These are phyloP conservation scores for Umbilicus rupestris DNA, from an alignment of 164 flowering plant genomes.

Conservation along the genomic window DNA sequence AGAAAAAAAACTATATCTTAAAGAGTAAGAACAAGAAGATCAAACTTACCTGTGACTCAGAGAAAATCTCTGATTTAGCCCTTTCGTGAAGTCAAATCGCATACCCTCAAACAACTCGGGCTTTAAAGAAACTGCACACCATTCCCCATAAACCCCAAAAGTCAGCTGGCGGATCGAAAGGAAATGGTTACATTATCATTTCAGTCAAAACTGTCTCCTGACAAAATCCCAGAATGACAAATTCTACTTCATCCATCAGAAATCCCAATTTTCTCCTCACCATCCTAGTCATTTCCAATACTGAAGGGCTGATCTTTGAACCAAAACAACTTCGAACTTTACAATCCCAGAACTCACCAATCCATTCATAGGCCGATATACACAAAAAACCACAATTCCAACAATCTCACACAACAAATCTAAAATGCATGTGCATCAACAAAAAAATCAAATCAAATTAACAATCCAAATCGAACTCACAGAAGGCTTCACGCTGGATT, in stretches of 20 bases:
- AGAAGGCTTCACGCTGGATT: conserved; percentile 76
- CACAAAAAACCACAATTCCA: background rate
- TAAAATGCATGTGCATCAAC: background rate
- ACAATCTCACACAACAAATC: background rate
- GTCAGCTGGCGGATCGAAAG: background rate
- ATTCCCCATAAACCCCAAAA: conserved; percentile 1
- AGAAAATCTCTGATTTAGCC: conserved; percentile 67
- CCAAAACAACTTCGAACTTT: too few relatives aligned
- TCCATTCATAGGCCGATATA: background rate
- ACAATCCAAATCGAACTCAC: conserved; percentile 28
- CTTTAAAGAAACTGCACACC: conserved; percentile 75
- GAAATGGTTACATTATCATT: too few relatives aligned
- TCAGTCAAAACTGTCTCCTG: background rate
- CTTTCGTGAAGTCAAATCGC: conserved; percentile 87
- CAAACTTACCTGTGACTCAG: conserved; percentile 74
- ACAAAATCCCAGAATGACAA: background rate
- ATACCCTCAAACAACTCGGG: conserved; percentile 91
- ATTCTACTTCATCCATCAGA: too few relatives aligned
- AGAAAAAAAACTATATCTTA: background rate
- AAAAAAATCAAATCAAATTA: background rate
- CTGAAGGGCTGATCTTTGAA: too few relatives aligned
- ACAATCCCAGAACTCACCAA: background rate
- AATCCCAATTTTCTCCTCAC: too few relatives aligned
- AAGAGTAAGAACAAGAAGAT: background rate
- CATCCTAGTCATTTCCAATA: too few relatives aligned